Conservation (phyloP, 805 yeast genomes). For the Yamadazyma endophytica region DNA sequence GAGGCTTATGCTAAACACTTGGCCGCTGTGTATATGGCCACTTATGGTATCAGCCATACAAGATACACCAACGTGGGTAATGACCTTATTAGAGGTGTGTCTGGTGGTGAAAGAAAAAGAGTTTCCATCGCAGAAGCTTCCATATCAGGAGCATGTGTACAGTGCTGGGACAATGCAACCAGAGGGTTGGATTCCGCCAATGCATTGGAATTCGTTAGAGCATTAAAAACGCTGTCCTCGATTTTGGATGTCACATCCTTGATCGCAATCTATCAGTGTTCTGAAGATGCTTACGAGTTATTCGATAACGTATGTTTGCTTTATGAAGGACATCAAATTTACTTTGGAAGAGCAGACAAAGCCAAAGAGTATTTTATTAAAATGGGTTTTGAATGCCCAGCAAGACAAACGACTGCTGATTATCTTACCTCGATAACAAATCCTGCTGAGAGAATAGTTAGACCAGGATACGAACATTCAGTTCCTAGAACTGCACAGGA, state of each 20-base stretch:
- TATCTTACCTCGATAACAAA: constrained; percentile 64
- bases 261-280: constrained; percentile 55
- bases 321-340: constrained; percentile 46
- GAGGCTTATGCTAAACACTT: constrained; percentile 36
- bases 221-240: constrained; percentile 59
- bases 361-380: constrained; percentile 49
- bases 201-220: constrained; percentile 68
- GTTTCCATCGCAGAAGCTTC: constrained; percentile 79
- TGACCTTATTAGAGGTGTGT: constrained; percentile 65
- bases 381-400: constrained; percentile 62
- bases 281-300: constrained; percentile 45
- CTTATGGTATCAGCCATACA: constrained; percentile 50
- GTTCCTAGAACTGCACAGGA: constrained; percentile 60
- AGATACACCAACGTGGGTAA: constrained; percentile 59
- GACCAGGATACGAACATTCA: constrained; percentile 46
- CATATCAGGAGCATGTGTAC: constrained; percentile 53
- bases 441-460: constrained; percentile 54
- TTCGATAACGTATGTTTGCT: constrained; percentile 46
- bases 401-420: constrained; percentile 66
- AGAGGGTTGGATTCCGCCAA: constrained; percentile 85
- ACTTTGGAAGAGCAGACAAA: constrained; percentile 37
- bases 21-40: constrained; percentile 42
- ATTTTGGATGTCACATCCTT: constrained; percentile 50
- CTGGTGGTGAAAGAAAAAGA: constrained; percentile 86
- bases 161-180: constrained; percentile 71